Evolutionary conservation across 106 monocot species (phyloP), one percentile per base, ranked within the genome.

Genomic region (Phalaenopsis equestris): DNA sequence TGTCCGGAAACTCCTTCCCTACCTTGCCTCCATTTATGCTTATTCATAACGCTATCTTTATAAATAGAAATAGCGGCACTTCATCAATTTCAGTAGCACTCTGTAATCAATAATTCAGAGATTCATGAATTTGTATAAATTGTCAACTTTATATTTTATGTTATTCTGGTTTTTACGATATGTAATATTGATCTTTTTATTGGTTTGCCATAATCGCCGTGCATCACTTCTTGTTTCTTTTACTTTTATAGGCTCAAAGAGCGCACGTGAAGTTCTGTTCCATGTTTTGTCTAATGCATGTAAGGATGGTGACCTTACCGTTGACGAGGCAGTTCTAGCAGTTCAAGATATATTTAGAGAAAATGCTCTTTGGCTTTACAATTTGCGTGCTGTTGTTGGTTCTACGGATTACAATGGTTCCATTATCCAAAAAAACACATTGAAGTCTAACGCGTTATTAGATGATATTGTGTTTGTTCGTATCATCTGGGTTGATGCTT

Each of bases 221-320:
- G 77, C 41, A 41, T 57, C 37, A 41, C 14, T 78, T 41, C 52
- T 56, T 7, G 42, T 24, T 57, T 39, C 39, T 19, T 78, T 19
- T 17, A 41, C 23, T 70, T 75, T 6, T 83, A 41, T 81, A 99
- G 99, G 95, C 77, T 73, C 91, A 84, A 99, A 87, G 82, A 87
- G 86, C 80, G 90, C 99, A 81, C 91, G 99, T 18, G 90, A 93
- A 79, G 90, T 93, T 56, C 83, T 99, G 79, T 93, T 86, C 24
- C 77, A 46, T 84, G 91, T 99, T 47, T 67, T 99, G 17, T 86
- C 87, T 24, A 82, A 75, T 88, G 90, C 93, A 76, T 99, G 94
- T 85, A 85, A 86, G 79, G 88, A 93, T 86, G 99, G 99, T 65
- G 99, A 99, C 76, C 88, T 99, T 75, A 91, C 95, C 23, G 75